Conservation (phyloP, 2,329 filamentous ascomycete species). For the Diaporthe caulivora region DNA sequence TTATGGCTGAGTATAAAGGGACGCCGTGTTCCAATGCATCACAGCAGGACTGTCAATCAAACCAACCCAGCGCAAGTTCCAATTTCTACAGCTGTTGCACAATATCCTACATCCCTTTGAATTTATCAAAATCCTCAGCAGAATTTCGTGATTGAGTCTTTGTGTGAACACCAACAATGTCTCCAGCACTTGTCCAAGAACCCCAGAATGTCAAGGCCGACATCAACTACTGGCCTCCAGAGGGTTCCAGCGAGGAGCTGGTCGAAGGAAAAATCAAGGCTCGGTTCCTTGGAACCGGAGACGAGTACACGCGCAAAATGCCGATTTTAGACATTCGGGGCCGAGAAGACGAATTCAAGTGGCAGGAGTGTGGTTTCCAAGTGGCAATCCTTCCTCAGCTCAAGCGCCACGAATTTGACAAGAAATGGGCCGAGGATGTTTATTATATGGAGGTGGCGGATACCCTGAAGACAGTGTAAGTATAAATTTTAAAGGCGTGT, state of each 20-base stretch:
- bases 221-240: conserved; percentile 20
- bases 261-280: conserved; percentile 10
- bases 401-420: conserved; percentile 2
- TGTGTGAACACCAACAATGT: not conserved
- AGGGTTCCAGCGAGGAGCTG: not conserved
- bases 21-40: not conserved
- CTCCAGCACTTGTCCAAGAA: not conserved
- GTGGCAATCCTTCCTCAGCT: not conserved
- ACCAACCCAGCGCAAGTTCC: not conserved
- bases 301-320: conserved; percentile 11
- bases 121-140: fast-evolving
- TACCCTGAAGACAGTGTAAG: not conserved
- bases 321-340: not conserved
- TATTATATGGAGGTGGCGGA: not conserved
- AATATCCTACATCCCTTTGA: too few species aligned
- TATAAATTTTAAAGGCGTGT: not conserved
- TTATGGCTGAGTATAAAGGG: not conserved
- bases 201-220: not conserved
- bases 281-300: not conserved
- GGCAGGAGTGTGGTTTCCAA: not conserved
- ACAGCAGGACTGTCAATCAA: not conserved
- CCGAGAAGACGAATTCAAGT: not conserved
- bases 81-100: not conserved
- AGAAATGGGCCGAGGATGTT: not conserved
- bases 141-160: too few species aligned